Evolutionary conservation across 228 moss, liverwort and hornwort genomes (phyloP), one percentile per base, ranked within the genome.

Genomic region (Sphagnum fallax): DNA sequence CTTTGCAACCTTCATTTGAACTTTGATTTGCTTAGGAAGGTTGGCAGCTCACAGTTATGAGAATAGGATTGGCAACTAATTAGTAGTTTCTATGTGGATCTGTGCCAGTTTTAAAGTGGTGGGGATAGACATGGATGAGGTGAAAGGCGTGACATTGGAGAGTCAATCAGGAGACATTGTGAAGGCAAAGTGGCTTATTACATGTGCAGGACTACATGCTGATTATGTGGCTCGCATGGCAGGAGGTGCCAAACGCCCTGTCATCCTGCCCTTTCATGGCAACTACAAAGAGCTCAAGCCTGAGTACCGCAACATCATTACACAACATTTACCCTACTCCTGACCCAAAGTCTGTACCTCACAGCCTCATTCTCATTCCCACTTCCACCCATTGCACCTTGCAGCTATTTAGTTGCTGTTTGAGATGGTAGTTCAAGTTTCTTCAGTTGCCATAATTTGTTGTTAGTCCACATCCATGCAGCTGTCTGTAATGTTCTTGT

Each of bases 261-360:
- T 86, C 1, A 49, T 90, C 50, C 84, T 90, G n/a, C 92, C 92
- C 12, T 90, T 93, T 53, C 73, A 90, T 69, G 92, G 90, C 51
- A 70, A 70, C 9, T 93, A 93, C 61, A 88, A 90, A 69, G 92
- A 93, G 75, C 78, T 90, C 52, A 90, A 82, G 81, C 92, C 90
- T 0, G 92, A 88, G 51, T 84, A 79, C 59, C 78, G 88, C 52
- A 87, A 83, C 52, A 64, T 87, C 55, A 71, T 93, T 73, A 57
- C 90, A 88, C 67, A 93, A 93, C 75, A 93, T 93, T 6, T 93
- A 93, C 59, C 92, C 92, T 18, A 90, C 90, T n/a, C 92, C 92
- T 68, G 87, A 93, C 69, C 92, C 92, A 67, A 86, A 79, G 92
- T 88, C 13, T 32, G 84, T 73, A 32, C 32, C 32, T 32, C 32